Base-by-base conservation (phyloP, 192 early-diverging fungal species). In the Entomortierella chlamydospora region DNA sequence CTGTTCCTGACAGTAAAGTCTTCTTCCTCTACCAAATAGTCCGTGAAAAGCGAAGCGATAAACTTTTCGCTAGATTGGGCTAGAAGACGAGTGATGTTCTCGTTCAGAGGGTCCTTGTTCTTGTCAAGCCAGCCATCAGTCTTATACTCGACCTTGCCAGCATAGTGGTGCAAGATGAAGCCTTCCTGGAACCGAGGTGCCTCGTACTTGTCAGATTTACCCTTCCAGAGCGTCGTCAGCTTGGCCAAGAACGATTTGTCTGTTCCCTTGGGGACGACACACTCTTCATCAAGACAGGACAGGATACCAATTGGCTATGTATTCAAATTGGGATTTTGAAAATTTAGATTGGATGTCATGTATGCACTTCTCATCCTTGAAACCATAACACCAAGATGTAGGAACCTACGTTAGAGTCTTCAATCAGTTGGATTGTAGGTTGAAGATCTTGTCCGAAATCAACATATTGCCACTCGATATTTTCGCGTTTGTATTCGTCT, bases 51-150 rank as follows among this genome's bases (percentile, higher is more conserved):
- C 20, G 78, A 81, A 17, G 91, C 90, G 39, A 99, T 80, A 71
- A 92, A 96, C 53, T 87, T 86, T 70, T 97, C 91, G 13, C 87
- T 83, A 28, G 96, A 97, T 37, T 88, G 86, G 34, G 95, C 95
- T 30, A 99, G 76, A 39, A 98, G 82, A 29, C 91, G 85, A 0
- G 97, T 97, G 33, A 98, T 86, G 81, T 94, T 94, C 76, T 98
- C 97, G 81, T 99, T 98, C 60, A 99, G 87, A 17, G 94, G 97
- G 73, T 99, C 98, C 82, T 97, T 98, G 89, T 99, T 99, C 87
- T 98, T 98, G 83, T 99, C 95, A 6, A 99, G 84, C 97, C 97
- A 99, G 34, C 95, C 96, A 12, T 84, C 70, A 4, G 91, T 93
- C 67, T 85, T 90, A 73, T 99, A 99, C 72, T 98, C 96, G 31